phyloP scores from a whole-genome alignment of 192 early-diverging fungal species.

The Coemansia sp. region DNA sequence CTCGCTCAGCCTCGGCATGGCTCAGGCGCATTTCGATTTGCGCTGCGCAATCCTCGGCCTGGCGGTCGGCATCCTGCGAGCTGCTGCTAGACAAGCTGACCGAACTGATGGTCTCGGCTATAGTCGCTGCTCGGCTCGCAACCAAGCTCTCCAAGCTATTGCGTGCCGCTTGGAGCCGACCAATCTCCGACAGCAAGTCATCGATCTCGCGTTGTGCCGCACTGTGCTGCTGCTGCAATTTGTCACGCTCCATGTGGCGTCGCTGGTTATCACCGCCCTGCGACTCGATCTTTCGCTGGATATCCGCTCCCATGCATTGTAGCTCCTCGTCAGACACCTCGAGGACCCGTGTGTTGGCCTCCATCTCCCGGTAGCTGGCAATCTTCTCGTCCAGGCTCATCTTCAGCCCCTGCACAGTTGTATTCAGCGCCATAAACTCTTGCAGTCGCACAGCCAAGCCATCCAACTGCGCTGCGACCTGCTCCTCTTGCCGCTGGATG shows the following conservation, averaged over 20 bases:
- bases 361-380: constrained; percentile 52
- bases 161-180: constrained; percentile 29
- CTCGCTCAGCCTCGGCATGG: constrained; percentile 51
- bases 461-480: constrained; percentile 51
- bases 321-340: constrained; percentile 62
- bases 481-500: constrained; percentile 39
- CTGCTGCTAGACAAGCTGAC: constrained; percentile 4
- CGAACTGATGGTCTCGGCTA: constrained; percentile 19
- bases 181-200: constrained; percentile 28
- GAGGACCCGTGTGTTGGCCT: constrained; percentile 39
- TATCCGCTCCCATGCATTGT: constrained; percentile 54
- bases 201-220: constrained; percentile 19
- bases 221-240: constrained; percentile 12
- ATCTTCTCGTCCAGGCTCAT: constrained; percentile 35
- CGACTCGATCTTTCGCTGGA: constrained; percentile 26
- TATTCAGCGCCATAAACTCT: constrained; percentile 38
- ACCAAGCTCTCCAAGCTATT: constrained; percentile 34
- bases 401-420: constrained; percentile 42
- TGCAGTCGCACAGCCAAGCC: constrained; percentile 51
- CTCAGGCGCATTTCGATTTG: constrained; percentile 36
- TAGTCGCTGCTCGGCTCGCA: constrained; percentile 12
- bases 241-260: constrained; percentile 25
- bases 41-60: constrained; percentile 14
- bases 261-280: constrained; percentile 34
- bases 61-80: constrained; percentile 14